Evolutionary conservation across 176 grass and related monocot genomes (phyloP).

Genomic region (Zea luxurians): DNA sequence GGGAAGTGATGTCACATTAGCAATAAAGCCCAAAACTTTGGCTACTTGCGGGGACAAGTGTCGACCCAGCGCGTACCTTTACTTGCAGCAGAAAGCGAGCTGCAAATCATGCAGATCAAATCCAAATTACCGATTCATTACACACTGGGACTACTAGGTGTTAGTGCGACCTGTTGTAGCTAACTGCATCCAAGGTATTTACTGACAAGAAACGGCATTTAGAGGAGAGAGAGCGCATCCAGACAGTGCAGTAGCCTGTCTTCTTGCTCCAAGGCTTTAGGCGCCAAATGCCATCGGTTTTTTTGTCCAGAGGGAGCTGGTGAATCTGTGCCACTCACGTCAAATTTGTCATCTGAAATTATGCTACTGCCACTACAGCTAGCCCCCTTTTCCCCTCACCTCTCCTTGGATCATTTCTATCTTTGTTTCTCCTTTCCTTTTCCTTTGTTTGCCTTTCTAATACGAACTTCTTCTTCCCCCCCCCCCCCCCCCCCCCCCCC

Average conservation of each 20-base stretch:
- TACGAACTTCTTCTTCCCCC: not conserved
- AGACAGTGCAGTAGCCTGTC: conserved; percentile 2
- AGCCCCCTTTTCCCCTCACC: conserved; percentile 6
- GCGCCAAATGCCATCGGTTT: not conserved
- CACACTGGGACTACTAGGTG: not conserved
- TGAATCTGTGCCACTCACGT: conserved; percentile 44
- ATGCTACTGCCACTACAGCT: conserved; percentile 35
- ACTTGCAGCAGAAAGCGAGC: conserved; percentile 41
- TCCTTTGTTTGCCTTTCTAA: not conserved
- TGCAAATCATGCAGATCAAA: conserved; percentile 42
- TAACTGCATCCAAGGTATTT: conserved; percentile 15
- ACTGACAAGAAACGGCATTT: not conserved
- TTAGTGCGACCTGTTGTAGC: not conserved
- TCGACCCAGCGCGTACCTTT: conserved; percentile 30
- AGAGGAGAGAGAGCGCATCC: not conserved
- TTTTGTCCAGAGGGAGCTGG: conserved; percentile 11
- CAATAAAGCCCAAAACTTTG: conserved; percentile 54
- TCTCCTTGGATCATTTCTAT: not conserved
- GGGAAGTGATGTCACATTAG: conserved; percentile 60
- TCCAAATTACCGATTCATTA: conserved; percentile 30
- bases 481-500: not conserved
- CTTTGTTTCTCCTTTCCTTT: not conserved
- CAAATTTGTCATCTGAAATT: conserved; percentile 44
- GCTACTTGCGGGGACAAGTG: conserved; percentile 40
- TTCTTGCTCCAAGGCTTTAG: conserved; percentile 37